Base-by-base conservation (phyloP, 1,284 basidiomycete species). In the Trichosporon coremiiforme region DNA sequence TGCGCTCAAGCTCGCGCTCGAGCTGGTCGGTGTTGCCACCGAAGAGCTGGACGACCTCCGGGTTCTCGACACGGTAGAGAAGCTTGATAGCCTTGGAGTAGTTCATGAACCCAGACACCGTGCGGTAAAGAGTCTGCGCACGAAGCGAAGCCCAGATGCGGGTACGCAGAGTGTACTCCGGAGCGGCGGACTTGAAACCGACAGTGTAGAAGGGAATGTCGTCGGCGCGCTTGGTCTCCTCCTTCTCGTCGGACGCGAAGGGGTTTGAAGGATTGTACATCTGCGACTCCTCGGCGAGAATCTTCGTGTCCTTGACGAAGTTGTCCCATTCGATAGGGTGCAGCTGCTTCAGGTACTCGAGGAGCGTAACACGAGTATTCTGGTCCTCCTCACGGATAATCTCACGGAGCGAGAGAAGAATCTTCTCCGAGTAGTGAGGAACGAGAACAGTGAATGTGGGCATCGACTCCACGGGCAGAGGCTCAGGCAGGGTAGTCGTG, bases 61-160 rank as follows among this genome's bases (percentile, higher is more conserved):
- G 97, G 85, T 98, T 99, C 86, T 99, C 97, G 69, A 99, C 96
- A 75, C 96, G 94, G 85, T 98, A 98, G 35, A 99, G 88, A n/a
- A 99, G 87, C 85, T 99, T 99, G 89, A 99, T 98, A 20, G 97
- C 96, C 87, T 99, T 99, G 78, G 93, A 90, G 84, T 99, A 99
- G 87, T 99, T 99, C 97, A 99, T 99, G 91, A 99, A 98, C 66
- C 96, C 97, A 64, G 97, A 98, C 17, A 99, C 95, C 20, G 96
- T 99, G 76, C 97, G 91, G 85, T 99, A 99, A 38, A 99, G 89
- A 2, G 97, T 99, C 86, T 99, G 97, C 22, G 96, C 96, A 71
- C 96, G 93, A 17, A 99, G 88, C 33, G 95, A 98, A 10, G 96
- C 95, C 96, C 96, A 99, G 79, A 99, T 99, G 84, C 96, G 92